phyloP scores from a whole-genome alignment of 441 rosid species.

The Adansonia grandidieri region DNA sequence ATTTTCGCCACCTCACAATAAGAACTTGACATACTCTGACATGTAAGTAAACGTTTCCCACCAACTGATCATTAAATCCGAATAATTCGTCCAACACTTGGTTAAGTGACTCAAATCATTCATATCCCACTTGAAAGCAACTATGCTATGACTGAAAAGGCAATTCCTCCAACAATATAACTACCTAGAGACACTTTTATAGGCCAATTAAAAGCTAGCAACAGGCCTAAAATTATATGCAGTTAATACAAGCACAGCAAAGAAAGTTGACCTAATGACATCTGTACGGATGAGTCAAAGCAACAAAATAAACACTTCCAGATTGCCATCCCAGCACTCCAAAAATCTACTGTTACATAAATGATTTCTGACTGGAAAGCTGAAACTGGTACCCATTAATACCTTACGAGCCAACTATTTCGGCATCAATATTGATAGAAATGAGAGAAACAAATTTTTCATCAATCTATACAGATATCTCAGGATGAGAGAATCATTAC shows the following conservation, averaged over 20 bases:
- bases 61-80: background rate
- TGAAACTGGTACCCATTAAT: background rate
- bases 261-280: background rate
- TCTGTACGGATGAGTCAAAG: background rate
- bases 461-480: background rate
- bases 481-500: conserved; percentile 47
- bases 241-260: background rate
- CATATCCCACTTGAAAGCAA: background rate
- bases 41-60: background rate
- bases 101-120: background rate
- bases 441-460: conserved; percentile 8
- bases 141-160: background rate
- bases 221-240: background rate
- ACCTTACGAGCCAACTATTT: conserved; percentile 1
- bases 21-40: background rate
- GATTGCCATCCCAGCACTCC: background rate
- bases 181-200: background rate
- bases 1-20: background rate
- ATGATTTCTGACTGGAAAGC: background rate
- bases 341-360: background rate
- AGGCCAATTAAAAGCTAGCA: background rate
- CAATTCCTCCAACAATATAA: background rate
- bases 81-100: background rate
- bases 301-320: background rate
- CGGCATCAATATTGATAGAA: background rate